Evolutionary conservation across 306 rosid species (phyloP), one percentile per base, ranked within the genome.

Genomic region (Ormosia semicastrata): DNA sequence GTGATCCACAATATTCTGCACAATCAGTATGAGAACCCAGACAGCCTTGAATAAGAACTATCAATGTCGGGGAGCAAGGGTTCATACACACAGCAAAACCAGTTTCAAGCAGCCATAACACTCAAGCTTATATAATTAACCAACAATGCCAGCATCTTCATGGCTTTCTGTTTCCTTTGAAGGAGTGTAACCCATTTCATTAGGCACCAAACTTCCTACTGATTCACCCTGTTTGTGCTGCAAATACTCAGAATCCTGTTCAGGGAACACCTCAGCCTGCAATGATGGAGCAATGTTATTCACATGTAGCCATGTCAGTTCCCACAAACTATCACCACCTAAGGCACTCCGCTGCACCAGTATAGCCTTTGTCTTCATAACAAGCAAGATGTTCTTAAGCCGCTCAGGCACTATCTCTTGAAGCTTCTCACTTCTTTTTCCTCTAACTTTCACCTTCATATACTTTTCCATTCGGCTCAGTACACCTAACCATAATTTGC

Each of bases 401-500:
- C 90, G 89, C 76, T 92, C 93, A 3, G 93, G 97, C 36, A 92
- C 89, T 82, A 89, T 78, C 76, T 92, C 91, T 73, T 89, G 87
- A 81, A 92, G 89, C 84, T 86, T 92, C 76, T 92, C 94, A 43
- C 87, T 89, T 76, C 85, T 83, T 84, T 87, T 92, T 18, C 92
- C 91, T 83, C 91, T 66, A 67, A 90, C 86, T 89, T 92, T 90
- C 63, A 84, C 92, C 82, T 88, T 92, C 82, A 80, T 82, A 44
- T 90, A 92, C 47, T 90, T 92, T 58, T 92, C 97, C 93, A 90
- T 24, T 24, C 93, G 92, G 56, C 73, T 84, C 29, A 95, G 93
- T 73, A 92, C 89, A 71, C 90, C 93, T 69, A 90, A 79, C 99
- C 99, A 95, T 70, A 95, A 84, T 85, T 89, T 90, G 94, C 91